Evolutionary conservation across 352 stramenopile species (phyloP).

Genomic region (Phytopythium chamaehyphon): DNA sequence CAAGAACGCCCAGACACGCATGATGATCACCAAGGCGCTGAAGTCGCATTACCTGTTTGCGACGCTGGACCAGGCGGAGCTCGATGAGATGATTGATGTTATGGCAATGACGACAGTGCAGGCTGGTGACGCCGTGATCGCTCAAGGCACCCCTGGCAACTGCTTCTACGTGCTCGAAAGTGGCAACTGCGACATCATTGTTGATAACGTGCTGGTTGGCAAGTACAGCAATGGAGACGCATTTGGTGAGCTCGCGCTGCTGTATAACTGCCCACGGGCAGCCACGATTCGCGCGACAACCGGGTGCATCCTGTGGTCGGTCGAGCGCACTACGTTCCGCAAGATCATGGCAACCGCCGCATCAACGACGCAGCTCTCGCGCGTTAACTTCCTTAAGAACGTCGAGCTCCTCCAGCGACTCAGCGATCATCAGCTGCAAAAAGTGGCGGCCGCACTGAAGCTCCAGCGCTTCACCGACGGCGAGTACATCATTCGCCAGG

Average conservation of each 20-base stretch:
- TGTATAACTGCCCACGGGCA: slow-evolving; percentile 95
- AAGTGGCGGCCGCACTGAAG: slow-evolving; percentile 81
- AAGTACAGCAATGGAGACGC: slow-evolving; percentile 76
- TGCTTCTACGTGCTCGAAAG: slow-evolving; percentile 94
- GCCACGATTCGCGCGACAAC: slow-evolving; percentile 90
- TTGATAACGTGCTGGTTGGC: slow-evolving; percentile 75
- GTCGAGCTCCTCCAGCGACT: slow-evolving; percentile 91
- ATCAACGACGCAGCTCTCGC: slow-evolving; percentile 64
- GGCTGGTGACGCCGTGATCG: slow-evolving; percentile 61
- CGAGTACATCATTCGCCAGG: slow-evolving; percentile 93
- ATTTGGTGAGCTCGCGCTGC: slow-evolving; percentile 96
- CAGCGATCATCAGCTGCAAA: slow-evolving; percentile 84
- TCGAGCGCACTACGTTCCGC: slow-evolving; percentile 88
- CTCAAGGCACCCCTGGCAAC: slow-evolving; percentile 83
- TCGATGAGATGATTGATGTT: slow-evolving; percentile 83
- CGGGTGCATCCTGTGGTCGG: slow-evolving; percentile 87
- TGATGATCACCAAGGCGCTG: slow-evolving; percentile 76
- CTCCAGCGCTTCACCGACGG: slow-evolving; percentile 83
- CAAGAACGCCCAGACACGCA: slow-evolving; percentile 68
- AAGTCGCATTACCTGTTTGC: slow-evolving; percentile 85
- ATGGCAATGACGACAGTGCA: slow-evolving; percentile 77
- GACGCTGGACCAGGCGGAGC: slow-evolving; percentile 61
- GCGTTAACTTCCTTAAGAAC: slow-evolving; percentile 92
- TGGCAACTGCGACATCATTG: slow-evolving; percentile 83
- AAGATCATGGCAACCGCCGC: slow-evolving; percentile 81